phyloP scores from a whole-genome alignment of 331 rosid genomes.

The Quercus lobata region DNA sequence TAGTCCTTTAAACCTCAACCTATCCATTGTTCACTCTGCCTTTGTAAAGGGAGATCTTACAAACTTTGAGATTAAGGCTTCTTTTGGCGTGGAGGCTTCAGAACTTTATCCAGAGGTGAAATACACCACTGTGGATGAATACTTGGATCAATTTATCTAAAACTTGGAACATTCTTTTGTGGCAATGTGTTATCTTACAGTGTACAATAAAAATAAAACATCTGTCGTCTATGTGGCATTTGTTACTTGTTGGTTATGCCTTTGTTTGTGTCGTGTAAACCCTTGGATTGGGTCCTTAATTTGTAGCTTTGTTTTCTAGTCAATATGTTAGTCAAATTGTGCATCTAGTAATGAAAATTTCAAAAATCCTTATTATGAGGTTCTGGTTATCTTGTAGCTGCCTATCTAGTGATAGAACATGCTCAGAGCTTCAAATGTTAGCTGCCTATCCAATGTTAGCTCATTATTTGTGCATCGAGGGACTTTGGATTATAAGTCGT shows the following conservation, averaged over 20 bases:
- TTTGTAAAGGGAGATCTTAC: constrained; percentile 26
- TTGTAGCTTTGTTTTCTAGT: too few relatives aligned
- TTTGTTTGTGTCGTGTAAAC: not conserved
- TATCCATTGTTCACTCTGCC: constrained; percentile 18
- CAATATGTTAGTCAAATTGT: too few relatives aligned
- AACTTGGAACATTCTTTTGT: not conserved
- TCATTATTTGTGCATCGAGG: too few relatives aligned
- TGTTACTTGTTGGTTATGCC: not conserved
- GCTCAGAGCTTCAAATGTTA: too few relatives aligned
- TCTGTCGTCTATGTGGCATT: not conserved
- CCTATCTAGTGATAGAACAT: too few relatives aligned
- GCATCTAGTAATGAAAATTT: too few relatives aligned
- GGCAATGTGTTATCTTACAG: not conserved
- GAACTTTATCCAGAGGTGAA: constrained; percentile 43
- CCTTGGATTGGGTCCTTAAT: too few relatives aligned
- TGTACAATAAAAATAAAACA: not conserved
- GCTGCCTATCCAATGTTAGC: too few relatives aligned
- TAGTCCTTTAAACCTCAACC: constrained; percentile 7
- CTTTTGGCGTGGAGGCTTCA: constrained; percentile 33
- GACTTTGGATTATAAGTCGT: too few relatives aligned
- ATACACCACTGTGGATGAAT: constrained; percentile 23
- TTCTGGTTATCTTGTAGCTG: too few relatives aligned
- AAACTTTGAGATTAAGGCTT: constrained; percentile 23
- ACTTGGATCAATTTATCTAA: constrained; percentile 20
- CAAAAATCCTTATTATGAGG: too few relatives aligned